These are phyloP conservation scores for Rosellinia necatrix DNA, from an alignment of 2,329 filamentous ascomycete genomes.

Conservation along the genomic window DNA sequence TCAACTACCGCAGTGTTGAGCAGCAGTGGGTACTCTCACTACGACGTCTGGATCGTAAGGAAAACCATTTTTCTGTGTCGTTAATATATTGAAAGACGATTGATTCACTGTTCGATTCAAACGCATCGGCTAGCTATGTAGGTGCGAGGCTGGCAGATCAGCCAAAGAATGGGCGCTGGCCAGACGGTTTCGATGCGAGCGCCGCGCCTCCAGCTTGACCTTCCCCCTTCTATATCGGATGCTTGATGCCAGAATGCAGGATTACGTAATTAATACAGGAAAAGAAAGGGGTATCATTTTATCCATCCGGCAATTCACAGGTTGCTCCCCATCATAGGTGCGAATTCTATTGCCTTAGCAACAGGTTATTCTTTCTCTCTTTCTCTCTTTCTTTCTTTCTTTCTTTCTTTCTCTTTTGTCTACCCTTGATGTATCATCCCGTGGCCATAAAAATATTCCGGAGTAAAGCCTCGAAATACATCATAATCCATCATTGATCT, in stretches of 20 bases:
- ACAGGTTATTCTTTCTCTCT: background rate
- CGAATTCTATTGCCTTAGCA: background rate
- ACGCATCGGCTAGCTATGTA: no score
- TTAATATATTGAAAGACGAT: no score
- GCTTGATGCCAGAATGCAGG: background rate
- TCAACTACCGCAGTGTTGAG: no score
- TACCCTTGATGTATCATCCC: background rate
- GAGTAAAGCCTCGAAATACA: background rate
- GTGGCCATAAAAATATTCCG: no score
- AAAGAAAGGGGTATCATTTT: constrained; percentile 22
- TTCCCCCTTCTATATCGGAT: background rate
- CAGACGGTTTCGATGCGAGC: background rate
- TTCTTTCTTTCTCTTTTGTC: background rate
- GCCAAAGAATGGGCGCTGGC: background rate
- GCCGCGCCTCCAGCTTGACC: constrained; percentile 1
- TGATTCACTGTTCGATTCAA: no score
- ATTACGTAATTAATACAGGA: background rate
- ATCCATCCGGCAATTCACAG: constrained; percentile 4
- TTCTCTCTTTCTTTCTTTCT: background rate
- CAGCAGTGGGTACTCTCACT: no score
- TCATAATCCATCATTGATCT: background rate
- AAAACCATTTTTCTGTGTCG: no score
- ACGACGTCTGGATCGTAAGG: no score
- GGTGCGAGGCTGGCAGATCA: background rate
- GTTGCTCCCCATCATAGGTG: background rate